Percentiles rank a stretch among this genome's conserved stretches.
Conservation (phyloP, 2,329 filamentous ascomycete species). For the Delphinella strobiligena region DNA sequence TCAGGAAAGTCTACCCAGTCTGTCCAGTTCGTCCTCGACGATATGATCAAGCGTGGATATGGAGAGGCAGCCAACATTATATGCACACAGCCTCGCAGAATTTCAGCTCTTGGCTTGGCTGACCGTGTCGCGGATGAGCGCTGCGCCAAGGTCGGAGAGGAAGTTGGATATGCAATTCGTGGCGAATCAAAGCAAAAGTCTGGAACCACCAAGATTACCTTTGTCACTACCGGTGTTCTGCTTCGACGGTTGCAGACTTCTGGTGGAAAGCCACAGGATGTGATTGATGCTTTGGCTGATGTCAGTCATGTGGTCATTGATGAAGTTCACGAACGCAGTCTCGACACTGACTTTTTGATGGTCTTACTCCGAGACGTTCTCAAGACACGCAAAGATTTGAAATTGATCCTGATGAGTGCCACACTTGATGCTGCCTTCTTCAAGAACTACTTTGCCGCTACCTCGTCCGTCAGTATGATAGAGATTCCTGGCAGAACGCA, state of each 20-base stretch:
- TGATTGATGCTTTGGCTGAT: conserved; percentile 70
- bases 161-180: conserved; percentile 84
- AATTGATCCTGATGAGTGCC: conserved; percentile 90
- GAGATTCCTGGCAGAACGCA: conserved; percentile 83
- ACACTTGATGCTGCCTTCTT: conserved; percentile 85
- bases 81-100: conserved; percentile 88
- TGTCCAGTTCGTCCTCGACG: conserved; percentile 89
- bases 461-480: conserved; percentile 54
- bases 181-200: conserved; percentile 69
- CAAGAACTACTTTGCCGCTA: conserved; percentile 59
- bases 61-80: conserved; percentile 78
- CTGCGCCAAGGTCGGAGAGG: conserved; percentile 67
- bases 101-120: conserved; percentile 85
- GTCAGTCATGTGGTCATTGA: conserved; percentile 93
- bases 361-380: conserved; percentile 78
- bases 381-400: conserved; percentile 61
- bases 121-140: conserved; percentile 91
- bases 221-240: conserved; percentile 90
- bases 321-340: conserved; percentile 87
- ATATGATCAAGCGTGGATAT: conserved; percentile 65
- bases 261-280: conserved; percentile 65
- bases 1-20: conserved; percentile 96
- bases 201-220: conserved; percentile 74
- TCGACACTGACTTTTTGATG: conserved; percentile 90
- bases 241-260: conserved; percentile 84